These are phyloP conservation scores for Russula foetens DNA, from an alignment of 768 basidiomycete species.

Conservation along the genomic window DNA sequence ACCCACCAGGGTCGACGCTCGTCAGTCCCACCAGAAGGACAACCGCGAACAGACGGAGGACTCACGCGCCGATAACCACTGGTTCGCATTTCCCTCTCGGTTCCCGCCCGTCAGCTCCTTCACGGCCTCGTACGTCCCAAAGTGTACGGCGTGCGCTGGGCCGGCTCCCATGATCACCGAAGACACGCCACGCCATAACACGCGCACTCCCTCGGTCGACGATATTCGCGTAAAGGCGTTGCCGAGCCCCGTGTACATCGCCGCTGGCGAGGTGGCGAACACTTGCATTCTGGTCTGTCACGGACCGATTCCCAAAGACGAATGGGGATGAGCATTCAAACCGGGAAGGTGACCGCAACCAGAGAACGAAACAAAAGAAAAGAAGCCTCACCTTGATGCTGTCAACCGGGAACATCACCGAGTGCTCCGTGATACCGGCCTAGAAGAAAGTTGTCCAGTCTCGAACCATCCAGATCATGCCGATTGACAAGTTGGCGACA, in stretches of 20 bases:
- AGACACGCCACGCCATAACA: slow-evolving; percentile 93
- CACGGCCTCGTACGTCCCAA: slow-evolving; percentile 90
- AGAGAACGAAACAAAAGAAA: neutral
- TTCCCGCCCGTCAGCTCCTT: slow-evolving; percentile 92
- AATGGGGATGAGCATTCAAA: neutral
- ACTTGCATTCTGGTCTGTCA: slow-evolving; percentile 98
- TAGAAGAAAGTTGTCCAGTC: slow-evolving; percentile 27
- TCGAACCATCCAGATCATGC: neutral
- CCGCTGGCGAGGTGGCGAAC: slow-evolving; percentile 75
- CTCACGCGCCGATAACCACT: slow-evolving; percentile 85
- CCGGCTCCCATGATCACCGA: slow-evolving; percentile 95
- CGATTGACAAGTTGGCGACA: slow-evolving; percentile 17
- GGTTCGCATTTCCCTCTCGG: slow-evolving; percentile 52
- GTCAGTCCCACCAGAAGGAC: neutral
- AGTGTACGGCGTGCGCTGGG: slow-evolving; percentile 97
- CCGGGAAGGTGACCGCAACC: too few species aligned
- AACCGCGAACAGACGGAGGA: slow-evolving; percentile 19
- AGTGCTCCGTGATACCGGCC: slow-evolving; percentile 99
- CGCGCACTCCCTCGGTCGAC: slow-evolving; percentile 85
- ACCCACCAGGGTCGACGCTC: neutral
- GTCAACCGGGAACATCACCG: slow-evolving; percentile 97
- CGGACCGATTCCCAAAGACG: neutral
- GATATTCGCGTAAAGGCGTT: slow-evolving; percentile 90
- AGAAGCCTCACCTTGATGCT: slow-evolving; percentile 81
- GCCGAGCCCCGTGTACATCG: slow-evolving; percentile 82